Conservation (phyloP, 2,329 filamentous ascomycete species). For the Calonectria montana region DNA sequence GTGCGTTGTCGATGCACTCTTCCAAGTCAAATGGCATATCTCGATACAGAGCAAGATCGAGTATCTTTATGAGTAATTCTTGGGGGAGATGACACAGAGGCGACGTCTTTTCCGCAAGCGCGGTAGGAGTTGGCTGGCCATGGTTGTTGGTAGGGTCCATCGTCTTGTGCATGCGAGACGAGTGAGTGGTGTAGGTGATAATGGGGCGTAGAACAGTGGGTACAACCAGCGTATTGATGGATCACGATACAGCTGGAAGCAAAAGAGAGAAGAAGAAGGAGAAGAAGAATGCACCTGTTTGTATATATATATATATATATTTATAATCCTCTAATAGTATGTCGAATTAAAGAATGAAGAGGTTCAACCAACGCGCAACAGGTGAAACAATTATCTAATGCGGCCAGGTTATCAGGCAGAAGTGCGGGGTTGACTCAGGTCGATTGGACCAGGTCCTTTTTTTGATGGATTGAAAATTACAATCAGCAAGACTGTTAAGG, state of each 20-base stretch:
- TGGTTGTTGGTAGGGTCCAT: background rate
- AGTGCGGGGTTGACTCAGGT: background rate
- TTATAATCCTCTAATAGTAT: background rate
- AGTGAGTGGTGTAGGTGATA: background rate
- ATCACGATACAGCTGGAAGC: too few species aligned
- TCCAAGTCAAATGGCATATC: constrained; percentile 16
- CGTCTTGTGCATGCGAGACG: background rate
- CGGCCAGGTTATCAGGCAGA: constrained; percentile 5
- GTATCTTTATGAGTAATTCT: constrained; percentile 17
- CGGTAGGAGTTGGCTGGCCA: background rate
- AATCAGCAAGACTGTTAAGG: background rate
- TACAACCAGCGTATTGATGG: background rate
- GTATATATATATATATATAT: too few species aligned
- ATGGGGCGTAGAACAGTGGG: background rate
- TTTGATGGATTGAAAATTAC: background rate
- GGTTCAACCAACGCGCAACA: background rate
- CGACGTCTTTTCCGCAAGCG: background rate
- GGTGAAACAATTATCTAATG: background rate
- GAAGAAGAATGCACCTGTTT: too few species aligned
- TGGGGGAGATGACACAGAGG: constrained; percentile 2
- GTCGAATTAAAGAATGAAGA: background rate
- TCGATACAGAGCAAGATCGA: background rate
- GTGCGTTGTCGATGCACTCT: background rate
- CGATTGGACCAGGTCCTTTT: background rate
- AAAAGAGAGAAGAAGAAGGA: too few species aligned